Conservation (phyloP, 2,329 filamentous ascomycete genomes). For the Botrytis squamosa region DNA sequence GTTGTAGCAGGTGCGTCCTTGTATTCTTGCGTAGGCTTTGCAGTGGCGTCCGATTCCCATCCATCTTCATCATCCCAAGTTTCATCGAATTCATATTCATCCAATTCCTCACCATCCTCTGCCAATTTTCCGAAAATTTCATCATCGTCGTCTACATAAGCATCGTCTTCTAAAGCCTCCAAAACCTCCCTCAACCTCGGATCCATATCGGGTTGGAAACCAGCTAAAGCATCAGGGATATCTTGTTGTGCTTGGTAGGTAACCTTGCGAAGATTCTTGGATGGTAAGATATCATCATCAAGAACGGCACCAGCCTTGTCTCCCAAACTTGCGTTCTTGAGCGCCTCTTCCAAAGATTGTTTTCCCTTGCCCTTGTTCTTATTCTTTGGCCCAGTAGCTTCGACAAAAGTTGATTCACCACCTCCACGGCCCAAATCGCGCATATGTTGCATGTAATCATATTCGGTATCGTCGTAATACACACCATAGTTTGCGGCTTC, state of each 20-base stretch:
- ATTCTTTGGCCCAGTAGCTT: conserved; percentile 59
- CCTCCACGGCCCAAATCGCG: conserved; percentile 72
- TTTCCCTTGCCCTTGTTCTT: conserved; percentile 75
- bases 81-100: conserved; percentile 77
- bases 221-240: conserved; percentile 84
- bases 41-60: conserved; percentile 94
- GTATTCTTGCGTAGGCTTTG: conserved; percentile 65
- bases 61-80: conserved; percentile 62
- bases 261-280: conserved; percentile 71
- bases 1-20: conserved; percentile 41
- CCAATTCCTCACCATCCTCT: conserved; percentile 68
- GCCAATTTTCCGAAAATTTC: conserved; percentile 80
- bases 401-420: conserved; percentile 80
- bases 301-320: conserved; percentile 58
- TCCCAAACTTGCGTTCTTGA: conserved; percentile 61
- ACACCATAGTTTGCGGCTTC: conserved; percentile 93
- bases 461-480: conserved; percentile 91
- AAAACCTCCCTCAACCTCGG: conserved; percentile 85
- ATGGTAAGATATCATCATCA: conserved; percentile 73
- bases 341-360: conserved; percentile 76
- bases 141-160: conserved; percentile 79
- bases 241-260: conserved; percentile 94
- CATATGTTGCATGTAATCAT: conserved; percentile 99
- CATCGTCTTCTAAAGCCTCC: conserved; percentile 92
- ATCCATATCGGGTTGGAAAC: conserved; percentile 98